Conservation (phyloP, 495 filamentous ascomycete species). For the Xanthoparmelia taractica region DNA sequence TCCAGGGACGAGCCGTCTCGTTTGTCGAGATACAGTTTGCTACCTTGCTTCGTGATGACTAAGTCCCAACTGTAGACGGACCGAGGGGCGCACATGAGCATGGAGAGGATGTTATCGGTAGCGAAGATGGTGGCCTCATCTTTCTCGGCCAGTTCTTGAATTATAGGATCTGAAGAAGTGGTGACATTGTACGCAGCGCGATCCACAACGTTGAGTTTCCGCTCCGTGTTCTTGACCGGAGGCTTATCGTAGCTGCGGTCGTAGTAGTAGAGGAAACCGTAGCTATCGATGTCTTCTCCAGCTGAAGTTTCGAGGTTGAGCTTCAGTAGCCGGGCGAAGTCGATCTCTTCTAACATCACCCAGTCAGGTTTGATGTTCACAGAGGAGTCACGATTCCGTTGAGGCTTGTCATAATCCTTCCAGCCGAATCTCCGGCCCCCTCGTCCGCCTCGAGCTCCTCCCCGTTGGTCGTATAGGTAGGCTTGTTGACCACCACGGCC, state of each 20-base stretch:
- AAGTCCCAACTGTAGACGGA: slow-evolving; percentile 98
- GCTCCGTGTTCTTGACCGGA: slow-evolving; percentile 77
- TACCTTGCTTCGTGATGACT: slow-evolving; percentile 78
- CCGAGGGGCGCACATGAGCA: slow-evolving; percentile 96
- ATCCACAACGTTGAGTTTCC: slow-evolving; percentile 78
- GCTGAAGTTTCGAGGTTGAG: slow-evolving; percentile 89
- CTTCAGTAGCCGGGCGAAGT: slow-evolving; percentile 90
- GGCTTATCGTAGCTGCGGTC: slow-evolving; percentile 90
- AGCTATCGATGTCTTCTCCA: slow-evolving; percentile 88
- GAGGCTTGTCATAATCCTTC: slow-evolving; percentile 98
- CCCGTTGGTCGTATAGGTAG: slow-evolving; percentile 55
- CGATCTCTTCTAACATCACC: slow-evolving; percentile 95
- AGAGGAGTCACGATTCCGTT: slow-evolving; percentile 89
- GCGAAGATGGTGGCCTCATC: slow-evolving; percentile 96
- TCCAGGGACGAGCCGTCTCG: slow-evolving; percentile 87
- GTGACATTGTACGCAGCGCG: slow-evolving; percentile 96
- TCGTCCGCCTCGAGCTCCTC: slow-evolving; percentile 40
- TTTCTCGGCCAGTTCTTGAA: slow-evolving; percentile 94
- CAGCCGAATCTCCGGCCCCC: slow-evolving; percentile 86
- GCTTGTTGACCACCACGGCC: slow-evolving; percentile 57
- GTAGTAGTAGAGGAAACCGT: slow-evolving; percentile 97
- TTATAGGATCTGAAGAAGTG: slow-evolving; percentile 88
- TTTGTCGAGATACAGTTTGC: slow-evolving; percentile 98
- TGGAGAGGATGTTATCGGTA: slow-evolving; percentile 91
- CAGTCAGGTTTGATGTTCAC: slow-evolving; percentile 92